These are phyloP conservation scores for Meira nashicola DNA, from an alignment of 1,284 basidiomycete genomes.

Conservation along the genomic window DNA sequence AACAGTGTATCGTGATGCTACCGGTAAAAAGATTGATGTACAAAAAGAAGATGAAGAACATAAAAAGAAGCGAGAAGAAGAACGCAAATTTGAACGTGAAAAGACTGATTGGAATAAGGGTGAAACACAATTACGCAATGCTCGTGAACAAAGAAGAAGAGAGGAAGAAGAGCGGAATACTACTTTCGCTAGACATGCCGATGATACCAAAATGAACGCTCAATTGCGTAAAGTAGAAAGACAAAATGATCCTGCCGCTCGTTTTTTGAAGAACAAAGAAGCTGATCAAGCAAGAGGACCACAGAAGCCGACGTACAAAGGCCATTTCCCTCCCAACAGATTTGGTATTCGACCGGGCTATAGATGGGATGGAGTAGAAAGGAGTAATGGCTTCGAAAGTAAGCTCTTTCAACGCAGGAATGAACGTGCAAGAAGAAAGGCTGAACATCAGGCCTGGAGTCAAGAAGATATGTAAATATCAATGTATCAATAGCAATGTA, in stretches of 20 bases:
- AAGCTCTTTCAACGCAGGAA: constrained; percentile 58
- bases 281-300: constrained; percentile 60
- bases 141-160: constrained; percentile 55
- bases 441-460: constrained; percentile 9
- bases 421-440: constrained; percentile 6
- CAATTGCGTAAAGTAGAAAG: constrained; percentile 71
- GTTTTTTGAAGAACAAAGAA: constrained; percentile 71
- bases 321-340: constrained; percentile 84
- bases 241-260: constrained; percentile 92
- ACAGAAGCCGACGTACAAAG: constrained; percentile 74
- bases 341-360: constrained; percentile 92
- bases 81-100: constrained; percentile 52
- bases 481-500: neutral
- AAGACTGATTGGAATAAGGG: constrained; percentile 95
- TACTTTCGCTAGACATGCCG: constrained; percentile 63
- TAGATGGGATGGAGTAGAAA: constrained; percentile 72
- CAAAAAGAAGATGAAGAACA: constrained; percentile 77
- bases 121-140: constrained; percentile 69
- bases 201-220: constrained; percentile 79
- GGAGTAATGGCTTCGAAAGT: constrained; percentile 90
- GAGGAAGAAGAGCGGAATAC: constrained; percentile 65
- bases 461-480: constrained; percentile 12
- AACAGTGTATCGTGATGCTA: constrained; percentile 88
- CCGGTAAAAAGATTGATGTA: constrained; percentile 81
- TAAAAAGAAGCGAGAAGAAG: constrained; percentile 54